Base-by-base conservation (phyloP, 495 filamentous ascomycete genomes). In the Podospora comata region DNA sequence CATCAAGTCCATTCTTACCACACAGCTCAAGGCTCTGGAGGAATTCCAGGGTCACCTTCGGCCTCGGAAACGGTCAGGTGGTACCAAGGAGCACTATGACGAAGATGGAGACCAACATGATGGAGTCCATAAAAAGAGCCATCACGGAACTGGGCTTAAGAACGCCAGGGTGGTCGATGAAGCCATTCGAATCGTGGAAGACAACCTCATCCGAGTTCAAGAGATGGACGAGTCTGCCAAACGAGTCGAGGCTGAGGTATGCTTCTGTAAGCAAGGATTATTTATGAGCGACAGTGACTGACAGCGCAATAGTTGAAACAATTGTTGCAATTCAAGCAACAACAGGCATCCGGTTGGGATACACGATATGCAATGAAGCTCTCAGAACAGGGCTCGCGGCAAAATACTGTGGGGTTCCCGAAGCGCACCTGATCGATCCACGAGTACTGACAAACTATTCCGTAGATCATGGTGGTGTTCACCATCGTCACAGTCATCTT, bases 281-380 rank as follows among this genome's bases (percentile, higher is more conserved):
- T 6, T 48, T 48, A 48, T 48, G 7, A 11, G 39, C 5, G 9
- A 11, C 15, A 16, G 5, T 48, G 5, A 48, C 30, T 55, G 39
- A 62, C 62, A 16, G 48, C 5, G 3, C 19, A n/a, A n/a, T 3
- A 71, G 66, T 57, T 74, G 32, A 65, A 70, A 30, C 65, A 72
- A 16, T 65, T 74, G 7, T 68, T 74, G 5, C 67, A 74, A n/a
- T 62, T 75, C 9, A 77, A 77, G 63, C 67, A 70, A 27, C 76
- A 75, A 54, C 70, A 77, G n/a, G 68, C 74, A 5, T 75, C 67
- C 48, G 70, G 70, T 6, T 69, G 64, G 59, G 75, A 77, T 57
- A 73, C 75, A 1, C 68, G 72, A 7, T 70, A 66, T 48, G 66
- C 71, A 0, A 63, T 64, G 20, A 64, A 73, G 62, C 66, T 67